Conservation (phyloP, 2,329 filamentous ascomycete species). For the Botryosphaeria agaves region DNA sequence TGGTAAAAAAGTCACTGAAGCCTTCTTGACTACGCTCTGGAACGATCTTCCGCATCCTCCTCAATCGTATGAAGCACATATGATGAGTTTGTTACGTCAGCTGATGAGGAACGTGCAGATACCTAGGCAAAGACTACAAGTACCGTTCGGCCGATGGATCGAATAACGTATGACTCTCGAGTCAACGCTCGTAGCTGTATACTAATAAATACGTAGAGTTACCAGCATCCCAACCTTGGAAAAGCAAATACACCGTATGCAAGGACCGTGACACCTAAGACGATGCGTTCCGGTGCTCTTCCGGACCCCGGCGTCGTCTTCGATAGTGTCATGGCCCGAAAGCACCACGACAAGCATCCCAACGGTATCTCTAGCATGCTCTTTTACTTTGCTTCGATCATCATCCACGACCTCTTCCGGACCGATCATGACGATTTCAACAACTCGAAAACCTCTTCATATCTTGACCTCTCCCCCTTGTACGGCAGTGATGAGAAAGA, state of each 20-base stretch:
- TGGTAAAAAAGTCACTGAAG: conserved; percentile 22
- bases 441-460: conserved; percentile 52
- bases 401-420: conserved; percentile 44
- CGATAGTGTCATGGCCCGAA: conserved; percentile 47
- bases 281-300: conserved; percentile 38
- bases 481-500: conserved; percentile 54
- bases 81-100: neutral
- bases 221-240: conserved; percentile 45
- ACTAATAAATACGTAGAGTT: conserved; percentile 34
- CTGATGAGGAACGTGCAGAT: conserved; percentile 2
- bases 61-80: conserved; percentile 13
- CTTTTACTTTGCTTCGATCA: conserved; percentile 57
- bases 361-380: conserved; percentile 59
- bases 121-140: conserved; percentile 25
- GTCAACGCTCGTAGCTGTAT: conserved; percentile 13
- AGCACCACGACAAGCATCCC: conserved; percentile 45
- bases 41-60: conserved; percentile 31
- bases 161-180: conserved; percentile 16
- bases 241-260: conserved; percentile 51
- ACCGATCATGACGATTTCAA: conserved; percentile 46
- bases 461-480: conserved; percentile 55
- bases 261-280: conserved; percentile 41
- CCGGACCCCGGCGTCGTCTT: conserved; percentile 52
- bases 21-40: conserved; percentile 29
- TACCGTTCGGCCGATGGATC: conserved; percentile 33